Evolutionary conservation across 2,329 filamentous ascomycete genomes (phyloP).

Genomic region (Phialophora verrucosa): DNA sequence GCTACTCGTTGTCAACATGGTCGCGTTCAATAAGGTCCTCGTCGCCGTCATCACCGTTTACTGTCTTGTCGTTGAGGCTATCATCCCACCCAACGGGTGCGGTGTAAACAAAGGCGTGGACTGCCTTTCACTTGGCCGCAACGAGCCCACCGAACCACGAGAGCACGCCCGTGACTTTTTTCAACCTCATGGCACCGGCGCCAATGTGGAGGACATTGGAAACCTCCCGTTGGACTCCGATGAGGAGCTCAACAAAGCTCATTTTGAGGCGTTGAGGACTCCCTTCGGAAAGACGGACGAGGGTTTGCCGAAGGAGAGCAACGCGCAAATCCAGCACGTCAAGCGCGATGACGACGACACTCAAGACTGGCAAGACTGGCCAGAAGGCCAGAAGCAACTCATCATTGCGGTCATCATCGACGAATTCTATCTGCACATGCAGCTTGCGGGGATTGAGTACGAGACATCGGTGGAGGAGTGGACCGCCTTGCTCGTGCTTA

Average conservation of each 20-base stretch:
- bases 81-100: neutral
- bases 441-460: neutral
- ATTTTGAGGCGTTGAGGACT: neutral
- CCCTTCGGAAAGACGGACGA: neutral
- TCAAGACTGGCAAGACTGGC: slow-evolving; percentile 4
- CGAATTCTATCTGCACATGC: neutral
- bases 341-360: neutral
- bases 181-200: neutral
- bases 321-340: neutral
- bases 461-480: neutral
- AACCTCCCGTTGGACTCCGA: neutral
- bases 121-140: neutral
- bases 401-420: neutral
- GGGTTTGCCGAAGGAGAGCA: neutral
- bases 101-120: neutral
- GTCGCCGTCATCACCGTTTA: too few species aligned
- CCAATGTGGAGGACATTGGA: neutral
- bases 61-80: neutral
- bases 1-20: neutral
- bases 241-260: neutral
- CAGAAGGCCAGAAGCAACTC: neutral
- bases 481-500: neutral
- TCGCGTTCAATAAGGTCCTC: neutral
- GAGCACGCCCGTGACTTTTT: neutral
- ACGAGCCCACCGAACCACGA: neutral